Base-by-base conservation (phyloP, 2,329 filamentous ascomycete species). In the Malbranchea cinnamomea region DNA sequence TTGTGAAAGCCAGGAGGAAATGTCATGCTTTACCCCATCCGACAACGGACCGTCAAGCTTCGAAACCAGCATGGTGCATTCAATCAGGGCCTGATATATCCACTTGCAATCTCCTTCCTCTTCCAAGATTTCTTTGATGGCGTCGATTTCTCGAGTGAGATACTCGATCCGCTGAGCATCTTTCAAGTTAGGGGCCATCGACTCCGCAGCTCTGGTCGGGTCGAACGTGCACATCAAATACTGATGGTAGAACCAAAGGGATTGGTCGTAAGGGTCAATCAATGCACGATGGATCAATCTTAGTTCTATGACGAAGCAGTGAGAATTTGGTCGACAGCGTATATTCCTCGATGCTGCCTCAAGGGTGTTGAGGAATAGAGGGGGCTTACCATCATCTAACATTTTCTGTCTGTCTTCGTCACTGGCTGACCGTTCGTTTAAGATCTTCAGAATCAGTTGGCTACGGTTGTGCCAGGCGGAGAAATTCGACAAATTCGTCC, bases 161-260 rank as follows among this genome's bases (percentile, higher is more conserved):
- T 85, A 84, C 3, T 60, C 52, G 19, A 71, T 50, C 27, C 78
- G 71, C 33, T 87, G 71, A 6, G 66, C 56, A 4, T 60, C 49
- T 2, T 65, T 65, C 17, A 92, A 57, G 21, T 70, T 63, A 0
- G 72, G 71, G 9, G 74, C 67, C 42, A 93, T 78, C 6, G 68
- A 68, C 12, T 65, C 57, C 2, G 58, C 48, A 13, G 38, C 32
- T 12, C 38, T 9, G 28, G 56, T 59, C 44, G 61, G 64, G 30
- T 67, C 60, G 43, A 79, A 60, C 46, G 75, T 78, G 36, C 74
- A 68, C 58, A 94, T 73, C 34, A 94, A 61, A 46, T 78, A 92
- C 43, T 89, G 79, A 52, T 95, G 84, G 48, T 98, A 95, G 54
- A 91, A 93, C 85, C 89, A 98, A 4, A 94, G 65, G 11, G 84